Evolutionary conservation across 2,329 filamentous ascomycete species (phyloP).

Genomic region (Aspergillus felis): DNA sequence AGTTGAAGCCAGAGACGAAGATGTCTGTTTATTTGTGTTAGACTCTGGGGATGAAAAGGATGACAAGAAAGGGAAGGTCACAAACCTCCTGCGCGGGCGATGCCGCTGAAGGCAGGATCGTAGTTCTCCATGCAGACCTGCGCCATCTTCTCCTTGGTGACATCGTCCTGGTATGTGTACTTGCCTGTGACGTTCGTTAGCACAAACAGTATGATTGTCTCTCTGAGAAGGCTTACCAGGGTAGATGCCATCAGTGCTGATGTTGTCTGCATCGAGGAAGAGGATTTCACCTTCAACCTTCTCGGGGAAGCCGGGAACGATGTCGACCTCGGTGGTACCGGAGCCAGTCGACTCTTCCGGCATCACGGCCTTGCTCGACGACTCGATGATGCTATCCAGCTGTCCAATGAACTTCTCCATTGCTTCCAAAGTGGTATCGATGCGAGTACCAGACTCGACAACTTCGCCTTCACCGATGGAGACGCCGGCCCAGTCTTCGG

Average conservation of each 20-base stretch:
- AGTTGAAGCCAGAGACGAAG: slow-evolving; percentile 82
- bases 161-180: slow-evolving; percentile 86
- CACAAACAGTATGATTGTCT: neutral
- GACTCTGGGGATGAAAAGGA: neutral
- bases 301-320: slow-evolving; percentile 72
- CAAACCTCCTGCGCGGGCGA: slow-evolving; percentile 53
- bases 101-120: slow-evolving; percentile 64
- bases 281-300: slow-evolving; percentile 80
- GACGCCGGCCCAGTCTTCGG: slow-evolving; percentile 59
- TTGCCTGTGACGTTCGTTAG: slow-evolving; percentile 47
- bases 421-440: slow-evolving; percentile 64
- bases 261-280: slow-evolving; percentile 80
- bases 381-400: slow-evolving; percentile 58
- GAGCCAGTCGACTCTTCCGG: neutral
- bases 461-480: slow-evolving; percentile 69
- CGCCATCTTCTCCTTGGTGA: slow-evolving; percentile 75
- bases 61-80: neutral
- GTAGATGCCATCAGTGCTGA: slow-evolving; percentile 92
- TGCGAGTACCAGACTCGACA: slow-evolving; percentile 59
- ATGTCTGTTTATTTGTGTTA: slow-evolving; percentile 54
- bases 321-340: neutral
- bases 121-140: slow-evolving; percentile 94
- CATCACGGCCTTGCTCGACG: neutral
- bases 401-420: slow-evolving; percentile 68
- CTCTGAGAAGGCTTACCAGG: slow-evolving; percentile 45